phyloP scores from a whole-genome alignment of 345 rosid genomes.

The Eucalyptus tenuipes region DNA sequence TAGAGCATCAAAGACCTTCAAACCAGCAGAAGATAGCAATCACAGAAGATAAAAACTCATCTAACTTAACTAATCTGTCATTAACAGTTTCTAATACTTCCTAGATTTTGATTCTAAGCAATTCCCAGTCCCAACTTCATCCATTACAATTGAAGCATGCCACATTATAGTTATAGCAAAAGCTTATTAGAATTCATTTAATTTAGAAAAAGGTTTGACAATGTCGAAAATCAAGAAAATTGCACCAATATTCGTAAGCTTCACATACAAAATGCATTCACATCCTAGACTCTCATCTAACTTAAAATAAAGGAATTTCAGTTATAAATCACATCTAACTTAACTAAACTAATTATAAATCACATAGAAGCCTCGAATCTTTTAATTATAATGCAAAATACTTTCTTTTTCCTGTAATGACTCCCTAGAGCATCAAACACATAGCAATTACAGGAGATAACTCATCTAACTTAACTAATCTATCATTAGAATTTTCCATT shows the following conservation, averaged over 20 bases:
- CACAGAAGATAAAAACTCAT: background rate
- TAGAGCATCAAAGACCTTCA: background rate
- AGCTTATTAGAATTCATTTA: background rate
- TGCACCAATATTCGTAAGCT: background rate
- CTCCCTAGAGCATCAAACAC: background rate
- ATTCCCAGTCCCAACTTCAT: background rate
- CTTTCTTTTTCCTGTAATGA: background rate
- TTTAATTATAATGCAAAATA: background rate
- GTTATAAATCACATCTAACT: background rate
- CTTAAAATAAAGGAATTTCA: background rate
- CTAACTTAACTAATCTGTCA: background rate
- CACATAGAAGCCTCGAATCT: background rate
- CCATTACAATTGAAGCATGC: background rate
- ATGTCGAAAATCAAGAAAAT: background rate
- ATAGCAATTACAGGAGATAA: background rate
- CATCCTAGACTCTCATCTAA: background rate
- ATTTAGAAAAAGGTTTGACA: background rate
- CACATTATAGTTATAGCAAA: background rate
- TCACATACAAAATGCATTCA: background rate
- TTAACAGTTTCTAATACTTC: background rate
- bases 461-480: background rate
- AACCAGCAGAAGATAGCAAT: background rate
- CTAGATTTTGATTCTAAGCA: background rate
- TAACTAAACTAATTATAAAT: background rate
- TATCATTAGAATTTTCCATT: background rate